Base-by-base conservation (phyloP, 2,329 filamentous ascomycete genomes). In the Aquanectria penicillioides region DNA sequence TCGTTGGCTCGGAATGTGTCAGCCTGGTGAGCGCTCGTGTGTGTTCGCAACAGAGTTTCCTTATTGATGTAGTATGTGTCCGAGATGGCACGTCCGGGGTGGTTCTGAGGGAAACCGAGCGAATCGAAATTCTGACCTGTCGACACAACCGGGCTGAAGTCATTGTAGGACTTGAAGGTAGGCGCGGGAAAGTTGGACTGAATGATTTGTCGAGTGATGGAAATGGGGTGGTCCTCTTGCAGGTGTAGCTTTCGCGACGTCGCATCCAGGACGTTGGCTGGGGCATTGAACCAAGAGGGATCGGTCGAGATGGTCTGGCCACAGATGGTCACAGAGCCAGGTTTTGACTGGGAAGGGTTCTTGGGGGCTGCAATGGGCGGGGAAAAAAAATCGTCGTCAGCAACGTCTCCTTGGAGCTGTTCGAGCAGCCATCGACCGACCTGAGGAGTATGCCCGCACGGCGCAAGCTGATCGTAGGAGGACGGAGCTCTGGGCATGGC, bases 1-100 rank as follows among this genome's bases (percentile, higher is more conserved):
- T 85, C 78, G 77, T 93, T 87, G 58, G 85, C 81, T 65, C 89
- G 82, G 82, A 98, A 92, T 59, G 91, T 83, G 73, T 95, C 87
- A 69, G 91, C 87, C 75, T 99, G 93, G 74, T 99, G 95, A 0
- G 95, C 95, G 66, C 92, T 95, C 3, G 94, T 98, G 75, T 99
- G 95, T 1, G 95, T 99, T 55, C 95, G 86, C 36, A 99, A 80
- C 2, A 99, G 88, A 0, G 91, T 97, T 48, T 86, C 78, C 65
- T 89, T 81, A 78, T 97, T 97, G 71, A 99, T 79, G 76, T 99
- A 99, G 81, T 98, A 99, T 1, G 95, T 98, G 77, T 99, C 95
- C 12, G 92, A 94, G 66, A 87, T 87, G 65, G 87, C 91, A 47
- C 95, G 89, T 59, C 95, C 95, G 4, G 93, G 91, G 70, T 99